Evolutionary conservation across 2,329 filamentous ascomycete species (phyloP), one percentile per base, ranked within the genome.

Genomic region (Colletotrichum aenigma): DNA sequence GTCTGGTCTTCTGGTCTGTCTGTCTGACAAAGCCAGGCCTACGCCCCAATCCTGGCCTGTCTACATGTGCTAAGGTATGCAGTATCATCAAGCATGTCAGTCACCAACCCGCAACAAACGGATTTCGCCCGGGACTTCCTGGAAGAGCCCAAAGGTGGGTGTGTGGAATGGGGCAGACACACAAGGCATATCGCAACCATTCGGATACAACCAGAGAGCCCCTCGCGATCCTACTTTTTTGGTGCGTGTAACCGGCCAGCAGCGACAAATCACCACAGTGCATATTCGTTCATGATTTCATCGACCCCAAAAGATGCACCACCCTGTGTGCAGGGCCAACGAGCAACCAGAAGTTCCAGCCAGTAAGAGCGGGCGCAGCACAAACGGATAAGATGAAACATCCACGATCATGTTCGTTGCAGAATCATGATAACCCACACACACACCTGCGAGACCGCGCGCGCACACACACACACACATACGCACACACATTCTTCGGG

Each of bases 361-460:
- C 70, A 68, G 32, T 36, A 36, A 58, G 34, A 62, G 43, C 36
- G 38, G 32, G 26, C 36, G 72, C 70, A 75, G 60, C 60, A 43
- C 61, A 77, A 76, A 77, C 76, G 74, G 30, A 67, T 58, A 56
- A 61, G 74, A 77, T 73, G 76, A 77, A 77, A 76, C 76, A 74
- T 61, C 32, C 52, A 70, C 56, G 32, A 69, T 77, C 60, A 70
- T 68, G 75, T 76, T 77, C 75, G 75, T 76, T 77, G 73, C 75
- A 77, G 75, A 76, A 77, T 66, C 73, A 76, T 70, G 64, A 76
- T 62, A 76, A 64, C 55, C 65, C 73, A 70, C 67, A 30, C 73
- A 75, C 73, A 75, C 73, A 36, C 48, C 52, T 74, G 56, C 38
- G 21, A 26, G 56, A 18, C 32, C 66, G 61, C 43, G 43, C 36